Conservation (phyloP, 148 eudicot species). For the Silene uniflora region DNA sequence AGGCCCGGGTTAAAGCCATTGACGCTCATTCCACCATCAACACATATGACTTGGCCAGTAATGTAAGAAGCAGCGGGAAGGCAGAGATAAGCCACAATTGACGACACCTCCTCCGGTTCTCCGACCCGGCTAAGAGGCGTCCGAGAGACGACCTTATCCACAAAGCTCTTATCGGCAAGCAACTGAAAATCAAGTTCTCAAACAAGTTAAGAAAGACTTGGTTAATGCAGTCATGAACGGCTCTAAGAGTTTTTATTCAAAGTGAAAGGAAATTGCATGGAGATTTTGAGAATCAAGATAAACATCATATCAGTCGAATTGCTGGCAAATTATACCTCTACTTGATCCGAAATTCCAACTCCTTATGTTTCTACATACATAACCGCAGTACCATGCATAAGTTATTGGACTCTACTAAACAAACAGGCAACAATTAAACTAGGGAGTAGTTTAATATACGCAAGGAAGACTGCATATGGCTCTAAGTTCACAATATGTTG, state of each 20-base stretch:
- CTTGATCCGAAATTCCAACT: too few species aligned
- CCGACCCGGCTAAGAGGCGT: conserved; percentile 65
- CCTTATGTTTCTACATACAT: too few species aligned
- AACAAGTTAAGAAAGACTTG: not conserved
- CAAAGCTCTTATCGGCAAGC: conserved; percentile 40
- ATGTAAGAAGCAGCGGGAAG: conserved; percentile 93
- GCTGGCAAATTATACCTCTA: too few species aligned
- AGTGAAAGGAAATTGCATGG: not conserved
- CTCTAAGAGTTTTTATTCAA: not conserved
- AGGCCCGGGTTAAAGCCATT: conserved; percentile 42
- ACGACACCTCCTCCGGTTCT: conserved; percentile 73
- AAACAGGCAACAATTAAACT: too few species aligned
- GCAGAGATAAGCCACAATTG: conserved; percentile 77
- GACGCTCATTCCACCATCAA: conserved; percentile 82
- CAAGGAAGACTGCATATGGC: too few species aligned
- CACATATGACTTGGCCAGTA: conserved; percentile 70
- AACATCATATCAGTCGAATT: too few species aligned
- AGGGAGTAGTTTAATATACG: too few species aligned
- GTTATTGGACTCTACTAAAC: too few species aligned
- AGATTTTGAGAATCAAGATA: too few species aligned
- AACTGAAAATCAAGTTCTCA: conserved; percentile 16
- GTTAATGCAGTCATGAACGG: conserved; percentile 4
- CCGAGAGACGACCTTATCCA: conserved; percentile 44
- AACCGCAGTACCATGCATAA: too few species aligned
- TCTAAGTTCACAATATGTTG: too few species aligned